Percentiles rank a stretch among this genome's conserved stretches.
These are phyloP conservation scores for Drechslera avenae DNA, from an alignment of 2,329 filamentous ascomycete species.

Conservation along the genomic window DNA sequence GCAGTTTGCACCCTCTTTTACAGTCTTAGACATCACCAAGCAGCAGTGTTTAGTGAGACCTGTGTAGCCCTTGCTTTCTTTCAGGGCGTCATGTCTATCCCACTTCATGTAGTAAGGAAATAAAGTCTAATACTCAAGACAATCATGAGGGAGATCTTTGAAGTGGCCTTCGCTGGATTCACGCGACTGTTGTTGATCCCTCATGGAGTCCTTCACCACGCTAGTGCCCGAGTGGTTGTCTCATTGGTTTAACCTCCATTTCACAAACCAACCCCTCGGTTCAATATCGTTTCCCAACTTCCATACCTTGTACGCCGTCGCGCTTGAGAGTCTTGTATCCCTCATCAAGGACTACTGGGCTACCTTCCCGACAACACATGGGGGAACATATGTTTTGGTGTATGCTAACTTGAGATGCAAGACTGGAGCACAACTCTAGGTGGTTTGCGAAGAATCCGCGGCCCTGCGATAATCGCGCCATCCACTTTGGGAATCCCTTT, in stretches of 20 bases:
- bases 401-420: neutral
- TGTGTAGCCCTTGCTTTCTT: neutral
- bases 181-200: too few species aligned
- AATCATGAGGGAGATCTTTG: neutral
- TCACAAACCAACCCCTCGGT: neutral
- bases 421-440: neutral
- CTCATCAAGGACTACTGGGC: neutral
- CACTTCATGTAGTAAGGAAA: too few species aligned
- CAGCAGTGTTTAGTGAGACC: neutral
- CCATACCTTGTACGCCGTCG: slow-evolving; percentile 2
- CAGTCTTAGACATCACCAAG: neutral
- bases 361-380: neutral
- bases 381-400: neutral
- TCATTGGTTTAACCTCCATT: neutral
- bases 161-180: neutral
- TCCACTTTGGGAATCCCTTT: neutral
- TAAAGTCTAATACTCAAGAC: too few species aligned
- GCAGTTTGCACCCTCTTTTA: too few species aligned
- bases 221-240: neutral
- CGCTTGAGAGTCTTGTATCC: slow-evolving; percentile 5
- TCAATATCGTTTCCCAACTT: neutral
- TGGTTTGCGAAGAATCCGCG: neutral
- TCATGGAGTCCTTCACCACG: neutral
- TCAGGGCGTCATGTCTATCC: too few species aligned
- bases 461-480: neutral